Conservation (phyloP, 2,329 filamentous ascomycete species). For the Endothia cerciana region DNA sequence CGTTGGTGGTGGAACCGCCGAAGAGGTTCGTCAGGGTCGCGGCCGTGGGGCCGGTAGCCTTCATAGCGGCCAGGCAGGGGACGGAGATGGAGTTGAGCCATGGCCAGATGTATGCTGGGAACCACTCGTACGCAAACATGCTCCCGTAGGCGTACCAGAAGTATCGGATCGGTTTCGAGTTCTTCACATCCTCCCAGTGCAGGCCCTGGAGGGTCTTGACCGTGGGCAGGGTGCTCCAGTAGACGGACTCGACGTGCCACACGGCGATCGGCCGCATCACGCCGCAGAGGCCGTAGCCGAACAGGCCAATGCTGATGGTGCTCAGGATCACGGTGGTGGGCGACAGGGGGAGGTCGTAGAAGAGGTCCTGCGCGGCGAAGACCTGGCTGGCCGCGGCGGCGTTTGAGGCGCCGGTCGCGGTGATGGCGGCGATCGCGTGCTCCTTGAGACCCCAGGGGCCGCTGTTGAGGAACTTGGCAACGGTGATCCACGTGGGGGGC, state of each 20-base stretch:
- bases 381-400: constrained; percentile 46
- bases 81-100: constrained; percentile 60
- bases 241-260: constrained; percentile 60
- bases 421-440: constrained; percentile 58
- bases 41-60: constrained; percentile 51
- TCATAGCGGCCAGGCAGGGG: constrained; percentile 56
- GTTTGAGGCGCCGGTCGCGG: constrained; percentile 57
- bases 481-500: constrained; percentile 45
- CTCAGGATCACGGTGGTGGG: constrained; percentile 51
- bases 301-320: constrained; percentile 58
- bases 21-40: constrained; percentile 51
- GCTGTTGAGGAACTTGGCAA: constrained; percentile 52
- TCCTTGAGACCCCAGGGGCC: constrained; percentile 60
- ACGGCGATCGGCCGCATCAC: constrained; percentile 57
- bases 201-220: constrained; percentile 59
- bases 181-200: constrained; percentile 55
- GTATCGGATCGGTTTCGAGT: constrained; percentile 53
- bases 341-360: constrained; percentile 53
- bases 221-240: constrained; percentile 56
- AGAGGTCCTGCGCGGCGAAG: constrained; percentile 54
- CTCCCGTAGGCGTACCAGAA: constrained; percentile 56
- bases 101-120: constrained; percentile 59
- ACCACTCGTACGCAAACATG: constrained; percentile 56
- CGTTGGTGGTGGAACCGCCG: constrained; percentile 55
- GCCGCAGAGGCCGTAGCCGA: constrained; percentile 59